Percentiles rank a stretch among this genome's conserved stretches.
phyloP scores from a whole-genome alignment of 345 rosid species.

The Punica granatum region DNA sequence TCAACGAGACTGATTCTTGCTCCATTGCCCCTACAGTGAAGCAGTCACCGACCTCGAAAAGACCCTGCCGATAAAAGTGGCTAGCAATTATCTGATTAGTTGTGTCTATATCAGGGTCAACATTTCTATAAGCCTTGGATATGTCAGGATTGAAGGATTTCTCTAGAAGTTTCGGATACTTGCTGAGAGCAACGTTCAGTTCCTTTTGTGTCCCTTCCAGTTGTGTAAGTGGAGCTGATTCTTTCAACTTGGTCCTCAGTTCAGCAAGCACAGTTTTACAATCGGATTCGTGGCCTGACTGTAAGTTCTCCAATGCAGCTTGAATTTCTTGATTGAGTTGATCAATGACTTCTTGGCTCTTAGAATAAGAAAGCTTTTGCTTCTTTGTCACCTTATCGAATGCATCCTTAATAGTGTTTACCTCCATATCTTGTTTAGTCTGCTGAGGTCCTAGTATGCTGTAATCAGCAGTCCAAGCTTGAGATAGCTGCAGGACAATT shows the following conservation, averaged over 20 bases:
- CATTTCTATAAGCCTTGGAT: constrained; percentile 54
- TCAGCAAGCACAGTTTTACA: constrained; percentile 35
- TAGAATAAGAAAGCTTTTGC: constrained; percentile 49
- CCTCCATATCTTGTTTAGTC: constrained; percentile 31
- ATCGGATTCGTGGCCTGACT: constrained; percentile 20
- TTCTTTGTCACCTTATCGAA: constrained; percentile 58
- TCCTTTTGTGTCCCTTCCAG: constrained; percentile 64
- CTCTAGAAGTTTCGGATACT: constrained; percentile 54
- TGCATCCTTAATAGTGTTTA: constrained; percentile 39
- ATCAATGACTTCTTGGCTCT: constrained; percentile 23
- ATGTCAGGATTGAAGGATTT: constrained; percentile 55
- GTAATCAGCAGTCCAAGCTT: background rate
- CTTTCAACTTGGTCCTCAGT: constrained; percentile 43
- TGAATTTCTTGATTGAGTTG: constrained; percentile 26
- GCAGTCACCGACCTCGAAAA: constrained; percentile 78
- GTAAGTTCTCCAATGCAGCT: constrained; percentile 38
- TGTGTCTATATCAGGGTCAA: constrained; percentile 45
- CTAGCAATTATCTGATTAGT: constrained; percentile 56
- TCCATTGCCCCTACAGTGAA: constrained; percentile 34
- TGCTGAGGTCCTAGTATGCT: background rate
- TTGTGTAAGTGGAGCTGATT: constrained; percentile 33
- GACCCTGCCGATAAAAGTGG: constrained; percentile 66
- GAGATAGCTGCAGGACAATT: background rate
- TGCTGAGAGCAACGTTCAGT: constrained; percentile 30
- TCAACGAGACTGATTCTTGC: constrained; percentile 6